Conservation (phyloP, 73 alveolate genomes). For the Paramecium tetraurelia region DNA sequence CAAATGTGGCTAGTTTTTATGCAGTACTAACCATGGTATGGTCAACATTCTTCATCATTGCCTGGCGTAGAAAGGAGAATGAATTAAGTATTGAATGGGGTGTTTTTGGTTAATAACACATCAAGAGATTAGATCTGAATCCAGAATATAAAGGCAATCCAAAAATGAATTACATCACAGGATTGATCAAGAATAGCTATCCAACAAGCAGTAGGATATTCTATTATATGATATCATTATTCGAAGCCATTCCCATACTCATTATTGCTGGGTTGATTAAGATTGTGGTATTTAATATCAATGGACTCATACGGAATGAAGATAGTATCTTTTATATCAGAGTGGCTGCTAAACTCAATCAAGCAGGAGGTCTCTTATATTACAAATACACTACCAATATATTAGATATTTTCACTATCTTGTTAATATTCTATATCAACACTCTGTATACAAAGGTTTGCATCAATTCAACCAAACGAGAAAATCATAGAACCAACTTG, state of each 20-base stretch:
- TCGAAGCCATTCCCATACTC: constrained; percentile 63
- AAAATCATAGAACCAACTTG: constrained; percentile 75
- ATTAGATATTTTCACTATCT: constrained; percentile 53
- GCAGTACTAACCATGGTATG: constrained; percentile 70
- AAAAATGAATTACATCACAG: constrained; percentile 67
- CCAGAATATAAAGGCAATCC: constrained; percentile 73
- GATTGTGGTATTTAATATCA: constrained; percentile 69
- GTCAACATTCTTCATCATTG: constrained; percentile 71
- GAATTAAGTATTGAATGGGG: constrained; percentile 72
- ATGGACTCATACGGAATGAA: constrained; percentile 60
- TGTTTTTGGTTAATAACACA: constrained; percentile 67
- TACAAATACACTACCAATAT: constrained; percentile 49
- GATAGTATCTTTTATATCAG: constrained; percentile 37
- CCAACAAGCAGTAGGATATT: constrained; percentile 66
- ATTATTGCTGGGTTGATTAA: constrained; percentile 68
- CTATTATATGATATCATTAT: constrained; percentile 62
- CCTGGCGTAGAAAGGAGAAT: constrained; percentile 73
- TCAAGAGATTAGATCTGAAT: constrained; percentile 66
- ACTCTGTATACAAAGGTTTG: constrained; percentile 66
- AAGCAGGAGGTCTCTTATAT: constrained; percentile 56
- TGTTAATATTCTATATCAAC: constrained; percentile 61
- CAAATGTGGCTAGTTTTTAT: constrained; percentile 61
- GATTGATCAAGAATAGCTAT: constrained; percentile 61
- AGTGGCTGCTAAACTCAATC: constrained; percentile 50
- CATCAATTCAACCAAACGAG: constrained; percentile 65